Evolutionary conservation across 805 yeast genomes (phyloP).

Genomic region (Debaryomyces castellii): DNA sequence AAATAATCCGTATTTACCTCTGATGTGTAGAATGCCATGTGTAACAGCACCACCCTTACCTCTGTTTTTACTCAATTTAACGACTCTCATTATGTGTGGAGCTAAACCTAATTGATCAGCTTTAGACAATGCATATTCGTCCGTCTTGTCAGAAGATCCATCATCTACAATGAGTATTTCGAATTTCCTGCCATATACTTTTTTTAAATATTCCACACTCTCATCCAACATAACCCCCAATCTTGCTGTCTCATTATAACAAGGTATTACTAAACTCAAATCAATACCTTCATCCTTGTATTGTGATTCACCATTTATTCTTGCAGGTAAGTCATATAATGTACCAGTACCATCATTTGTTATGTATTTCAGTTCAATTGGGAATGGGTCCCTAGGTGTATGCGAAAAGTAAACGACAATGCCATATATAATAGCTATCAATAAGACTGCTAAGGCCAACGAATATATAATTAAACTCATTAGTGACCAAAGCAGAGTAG

Average conservation of each 20-base stretch:
- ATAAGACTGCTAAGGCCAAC: background rate
- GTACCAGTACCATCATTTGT: conserved; percentile 43
- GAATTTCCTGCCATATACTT: conserved; percentile 39
- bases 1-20: conserved; percentile 76
- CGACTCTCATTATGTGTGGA: conserved; percentile 67
- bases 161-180: conserved; percentile 91
- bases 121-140: conserved; percentile 65
- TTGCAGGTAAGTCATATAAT: conserved; percentile 31
- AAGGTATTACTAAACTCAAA: conserved; percentile 85
- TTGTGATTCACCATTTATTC: conserved; percentile 21
- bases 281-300: conserved; percentile 40
- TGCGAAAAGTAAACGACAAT: conserved; percentile 55
- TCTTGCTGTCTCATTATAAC: conserved; percentile 82
- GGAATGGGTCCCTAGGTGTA: conserved; percentile 55
- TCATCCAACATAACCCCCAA: conserved; percentile 72
- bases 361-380: conserved; percentile 52
- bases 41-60: conserved; percentile 92
- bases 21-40: conserved; percentile 77
- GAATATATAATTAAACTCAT: conserved; percentile 1
- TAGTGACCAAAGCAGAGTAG: background rate
- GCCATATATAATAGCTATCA: conserved; percentile 29
- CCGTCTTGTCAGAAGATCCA: conserved; percentile 83
- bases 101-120: conserved; percentile 46
- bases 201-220: conserved; percentile 52
- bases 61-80: conserved; percentile 70